These are phyloP conservation scores for Cladorrhinum sp. DNA, from an alignment of 2,329 filamentous ascomycete species.

Conservation along the genomic window DNA sequence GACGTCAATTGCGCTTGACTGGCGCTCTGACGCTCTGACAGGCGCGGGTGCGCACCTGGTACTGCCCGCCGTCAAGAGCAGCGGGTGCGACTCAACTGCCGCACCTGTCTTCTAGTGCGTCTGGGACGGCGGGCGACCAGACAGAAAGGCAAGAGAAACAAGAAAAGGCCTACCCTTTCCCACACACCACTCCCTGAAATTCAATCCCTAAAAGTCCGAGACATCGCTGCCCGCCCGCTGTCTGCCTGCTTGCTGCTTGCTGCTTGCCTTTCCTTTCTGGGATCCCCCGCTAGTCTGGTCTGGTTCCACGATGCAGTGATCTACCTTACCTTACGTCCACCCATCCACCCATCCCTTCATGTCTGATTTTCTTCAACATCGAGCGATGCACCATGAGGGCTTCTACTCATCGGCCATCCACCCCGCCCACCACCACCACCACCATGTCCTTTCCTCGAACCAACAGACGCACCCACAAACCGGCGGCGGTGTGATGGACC, in stretches of 20 bases:
- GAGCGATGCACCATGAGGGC: constrained; percentile 28
- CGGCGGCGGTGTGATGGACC: constrained; percentile 22
- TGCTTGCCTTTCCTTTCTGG: constrained; percentile 23
- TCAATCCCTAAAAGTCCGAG: constrained; percentile 25
- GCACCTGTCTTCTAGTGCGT: constrained; percentile 18
- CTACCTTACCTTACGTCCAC: constrained; percentile 20
- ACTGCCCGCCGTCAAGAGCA: constrained; percentile 20
- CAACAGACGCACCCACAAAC: constrained; percentile 12
- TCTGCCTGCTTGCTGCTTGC: too few relatives aligned
- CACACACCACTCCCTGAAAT: not conserved
- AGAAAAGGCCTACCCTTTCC: constrained; percentile 8
- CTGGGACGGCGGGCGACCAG: constrained; percentile 22
- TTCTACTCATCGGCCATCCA: constrained; percentile 21
- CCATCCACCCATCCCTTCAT: constrained; percentile 17
- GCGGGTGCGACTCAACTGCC: constrained; percentile 30
- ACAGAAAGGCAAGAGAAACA: constrained; percentile 18
- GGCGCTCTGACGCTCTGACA: constrained; percentile 1
- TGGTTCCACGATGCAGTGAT: constrained; percentile 30
- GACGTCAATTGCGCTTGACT: constrained; percentile 28
- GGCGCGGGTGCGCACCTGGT: constrained; percentile 24
- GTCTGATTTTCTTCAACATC: constrained; percentile 26
- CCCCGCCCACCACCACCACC: constrained; percentile 19
- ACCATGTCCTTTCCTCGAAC: not conserved
- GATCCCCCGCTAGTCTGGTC: constrained; percentile 25
- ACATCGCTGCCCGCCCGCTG: too few relatives aligned